Evolutionary conservation across 768 basidiomycete genomes (phyloP).

Genomic region (Agrocybe chaxingu): DNA sequence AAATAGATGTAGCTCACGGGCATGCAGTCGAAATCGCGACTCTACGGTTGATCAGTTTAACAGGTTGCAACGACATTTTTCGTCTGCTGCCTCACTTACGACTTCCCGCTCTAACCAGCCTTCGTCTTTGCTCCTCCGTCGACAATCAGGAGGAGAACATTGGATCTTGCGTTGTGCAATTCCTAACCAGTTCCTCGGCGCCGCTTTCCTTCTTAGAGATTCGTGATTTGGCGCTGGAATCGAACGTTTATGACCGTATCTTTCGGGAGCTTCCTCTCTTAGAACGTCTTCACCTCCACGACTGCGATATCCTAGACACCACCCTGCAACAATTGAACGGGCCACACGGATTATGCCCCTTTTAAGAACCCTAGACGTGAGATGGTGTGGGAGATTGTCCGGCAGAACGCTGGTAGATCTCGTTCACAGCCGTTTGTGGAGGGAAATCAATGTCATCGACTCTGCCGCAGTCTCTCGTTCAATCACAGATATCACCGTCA

Average conservation of each 20-base stretch:
- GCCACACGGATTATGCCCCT: constrained; percentile 38
- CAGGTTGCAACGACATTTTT: constrained; percentile 26
- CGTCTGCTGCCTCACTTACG: constrained; percentile 25
- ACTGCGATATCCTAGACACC: constrained; percentile 52
- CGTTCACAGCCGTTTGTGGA: constrained; percentile 34
- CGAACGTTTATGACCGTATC: constrained; percentile 31
- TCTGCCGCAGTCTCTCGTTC: constrained; percentile 15
- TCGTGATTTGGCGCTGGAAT: constrained; percentile 43
- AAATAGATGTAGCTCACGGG: constrained; percentile 11
- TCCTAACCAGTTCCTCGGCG: constrained; percentile 24
- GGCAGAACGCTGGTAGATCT: constrained; percentile 49
- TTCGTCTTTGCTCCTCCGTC: constrained; percentile 17
- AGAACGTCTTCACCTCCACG: constrained; percentile 51
- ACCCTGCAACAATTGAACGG: constrained; percentile 36
- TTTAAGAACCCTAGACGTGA: constrained; percentile 48
- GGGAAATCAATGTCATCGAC: neutral
- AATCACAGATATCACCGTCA: constrained; percentile 45
- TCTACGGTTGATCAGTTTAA: constrained; percentile 25
- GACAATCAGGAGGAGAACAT: constrained; percentile 15
- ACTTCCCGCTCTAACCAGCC: constrained; percentile 23
- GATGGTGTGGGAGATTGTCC: constrained; percentile 57
- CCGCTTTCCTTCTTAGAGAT: constrained; percentile 42
- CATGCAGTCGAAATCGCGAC: constrained; percentile 18
- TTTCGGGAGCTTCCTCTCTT: constrained; percentile 31
- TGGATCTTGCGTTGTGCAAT: constrained; percentile 17